Evolutionary conservation across 108 stramenopile genomes (phyloP).

Genomic region (Seminavis robusta): DNA sequence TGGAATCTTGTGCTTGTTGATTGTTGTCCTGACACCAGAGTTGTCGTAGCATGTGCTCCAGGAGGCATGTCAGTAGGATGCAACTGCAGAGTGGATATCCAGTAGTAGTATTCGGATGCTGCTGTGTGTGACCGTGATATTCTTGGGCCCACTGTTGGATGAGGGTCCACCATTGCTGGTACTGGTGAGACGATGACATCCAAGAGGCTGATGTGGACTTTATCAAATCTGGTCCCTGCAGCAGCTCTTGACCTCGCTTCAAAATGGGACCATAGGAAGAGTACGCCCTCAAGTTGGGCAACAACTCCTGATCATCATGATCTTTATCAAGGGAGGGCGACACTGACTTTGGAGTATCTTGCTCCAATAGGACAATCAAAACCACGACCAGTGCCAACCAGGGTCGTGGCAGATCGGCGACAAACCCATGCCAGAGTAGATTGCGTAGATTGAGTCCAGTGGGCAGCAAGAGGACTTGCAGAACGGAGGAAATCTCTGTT

Average conservation of each 20-base stretch:
- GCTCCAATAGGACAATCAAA: conserved; percentile 6
- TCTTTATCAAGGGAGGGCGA: no score
- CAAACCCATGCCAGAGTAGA: conserved; percentile 67
- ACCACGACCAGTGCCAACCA: conserved; percentile 53
- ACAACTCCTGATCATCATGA: background rate
- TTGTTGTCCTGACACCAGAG: conserved; percentile 58
- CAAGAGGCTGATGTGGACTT: background rate
- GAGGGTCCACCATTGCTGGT: no score
- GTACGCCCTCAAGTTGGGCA: background rate
- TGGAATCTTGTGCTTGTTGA: conserved; percentile 25
- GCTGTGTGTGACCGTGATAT: background rate
- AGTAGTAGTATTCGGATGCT: background rate
- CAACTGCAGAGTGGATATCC: no score
- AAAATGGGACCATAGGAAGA: background rate
- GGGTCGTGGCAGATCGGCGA: conserved; percentile 42
- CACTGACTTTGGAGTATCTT: background rate
- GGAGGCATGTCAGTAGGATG: conserved; percentile 28
- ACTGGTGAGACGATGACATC: background rate
- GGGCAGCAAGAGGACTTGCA: conserved; percentile 43
- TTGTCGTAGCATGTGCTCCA: conserved; percentile 54
- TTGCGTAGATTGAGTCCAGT: conserved; percentile 64
- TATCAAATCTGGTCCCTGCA: background rate
- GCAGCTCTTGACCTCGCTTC: background rate
- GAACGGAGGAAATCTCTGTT: background rate
- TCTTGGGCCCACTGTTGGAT: no score